These are phyloP conservation scores for Annulohypoxylon moriforme DNA, from an alignment of 495 filamentous ascomycete species.

Conservation along the genomic window DNA sequence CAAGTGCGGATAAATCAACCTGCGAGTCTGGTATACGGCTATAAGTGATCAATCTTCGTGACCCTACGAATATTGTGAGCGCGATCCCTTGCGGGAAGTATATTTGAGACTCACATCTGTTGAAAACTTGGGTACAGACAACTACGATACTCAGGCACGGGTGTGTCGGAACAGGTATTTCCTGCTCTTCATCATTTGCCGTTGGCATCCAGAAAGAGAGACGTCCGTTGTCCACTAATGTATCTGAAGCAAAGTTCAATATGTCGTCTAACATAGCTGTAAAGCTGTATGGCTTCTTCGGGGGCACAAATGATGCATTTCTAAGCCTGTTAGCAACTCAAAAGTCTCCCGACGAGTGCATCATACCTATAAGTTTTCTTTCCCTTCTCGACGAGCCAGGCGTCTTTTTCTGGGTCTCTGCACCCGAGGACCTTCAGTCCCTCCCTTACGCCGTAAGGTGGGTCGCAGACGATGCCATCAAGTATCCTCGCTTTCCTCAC, in stretches of 20 bases:
- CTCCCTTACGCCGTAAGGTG: slow-evolving; percentile 96
- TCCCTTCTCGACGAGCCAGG: slow-evolving; percentile 74
- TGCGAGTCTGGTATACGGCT: slow-evolving; percentile 72
- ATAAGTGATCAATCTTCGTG: slow-evolving; percentile 87
- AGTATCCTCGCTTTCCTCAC: slow-evolving; percentile 72
- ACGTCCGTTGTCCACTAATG: slow-evolving; percentile 84
- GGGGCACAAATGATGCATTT: slow-evolving; percentile 81
- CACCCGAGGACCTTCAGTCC: slow-evolving; percentile 87
- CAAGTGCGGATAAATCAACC: slow-evolving; percentile 57
- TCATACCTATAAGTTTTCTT: slow-evolving; percentile 75
- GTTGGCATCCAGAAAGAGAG: slow-evolving; percentile 98
- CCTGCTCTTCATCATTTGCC: slow-evolving; percentile 77
- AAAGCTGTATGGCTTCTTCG: slow-evolving; percentile 92
- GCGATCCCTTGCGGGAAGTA: slow-evolving; percentile 6
- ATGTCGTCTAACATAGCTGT: slow-evolving; percentile 89
- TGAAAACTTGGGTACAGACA: slow-evolving; percentile 86
- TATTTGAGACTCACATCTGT: slow-evolving; percentile 71
- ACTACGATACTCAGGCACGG: slow-evolving; percentile 78
- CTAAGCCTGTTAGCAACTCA: slow-evolving; percentile 53
- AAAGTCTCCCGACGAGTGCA: not conserved
- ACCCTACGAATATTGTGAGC: slow-evolving; percentile 66
- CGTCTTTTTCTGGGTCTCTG: slow-evolving; percentile 71
- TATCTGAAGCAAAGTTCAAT: slow-evolving; percentile 78
- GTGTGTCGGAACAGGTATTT: slow-evolving; percentile 81
- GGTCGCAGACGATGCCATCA: slow-evolving; percentile 96